These are phyloP conservation scores for Cystoderma amianthinum DNA, from an alignment of 768 basidiomycete genomes.

Conservation along the genomic window DNA sequence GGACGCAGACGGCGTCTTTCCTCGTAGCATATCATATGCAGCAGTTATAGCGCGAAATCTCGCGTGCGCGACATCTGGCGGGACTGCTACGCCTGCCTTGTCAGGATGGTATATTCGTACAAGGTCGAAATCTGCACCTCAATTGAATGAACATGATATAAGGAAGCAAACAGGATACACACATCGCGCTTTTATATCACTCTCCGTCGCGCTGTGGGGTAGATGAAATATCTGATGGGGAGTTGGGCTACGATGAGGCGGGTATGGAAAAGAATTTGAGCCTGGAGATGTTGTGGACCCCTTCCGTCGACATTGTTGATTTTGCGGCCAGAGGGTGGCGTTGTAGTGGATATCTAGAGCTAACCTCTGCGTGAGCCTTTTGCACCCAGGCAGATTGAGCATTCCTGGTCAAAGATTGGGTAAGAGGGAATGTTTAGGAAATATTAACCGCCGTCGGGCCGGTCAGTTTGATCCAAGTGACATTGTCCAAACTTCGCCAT, in stretches of 20 bases:
- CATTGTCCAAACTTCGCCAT: too few relatives aligned
- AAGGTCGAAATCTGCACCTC: slow-evolving; percentile 61
- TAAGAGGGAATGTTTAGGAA: too few relatives aligned
- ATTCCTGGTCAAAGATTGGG: too few relatives aligned
- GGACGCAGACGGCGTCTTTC: slow-evolving; percentile 25
- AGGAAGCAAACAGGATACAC: slow-evolving; percentile 11
- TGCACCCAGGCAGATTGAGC: too few relatives aligned
- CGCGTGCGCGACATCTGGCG: slow-evolving; percentile 46
- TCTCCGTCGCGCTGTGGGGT: slow-evolving; percentile 39
- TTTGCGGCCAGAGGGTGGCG: too few relatives aligned
- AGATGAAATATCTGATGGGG: slow-evolving; percentile 63
- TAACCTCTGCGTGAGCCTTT: too few relatives aligned
- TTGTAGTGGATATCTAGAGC: too few relatives aligned
- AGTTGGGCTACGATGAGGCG: slow-evolving; percentile 40
- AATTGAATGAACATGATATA: slow-evolving; percentile 3
- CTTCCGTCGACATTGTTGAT: too few relatives aligned
- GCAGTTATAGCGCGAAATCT: slow-evolving; percentile 64
- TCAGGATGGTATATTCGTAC: slow-evolving; percentile 79
- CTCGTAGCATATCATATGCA: slow-evolving; percentile 61
- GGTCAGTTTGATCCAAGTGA: too few relatives aligned
- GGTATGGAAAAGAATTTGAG: slow-evolving; percentile 54
- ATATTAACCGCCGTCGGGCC: too few relatives aligned
- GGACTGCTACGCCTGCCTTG: slow-evolving; percentile 32
- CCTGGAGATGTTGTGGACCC: too few relatives aligned
- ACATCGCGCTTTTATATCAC: slow-evolving; percentile 56